phyloP scores from a whole-genome alignment of 192 early-diverging fungal genomes.

The Coemansia sp. region DNA sequence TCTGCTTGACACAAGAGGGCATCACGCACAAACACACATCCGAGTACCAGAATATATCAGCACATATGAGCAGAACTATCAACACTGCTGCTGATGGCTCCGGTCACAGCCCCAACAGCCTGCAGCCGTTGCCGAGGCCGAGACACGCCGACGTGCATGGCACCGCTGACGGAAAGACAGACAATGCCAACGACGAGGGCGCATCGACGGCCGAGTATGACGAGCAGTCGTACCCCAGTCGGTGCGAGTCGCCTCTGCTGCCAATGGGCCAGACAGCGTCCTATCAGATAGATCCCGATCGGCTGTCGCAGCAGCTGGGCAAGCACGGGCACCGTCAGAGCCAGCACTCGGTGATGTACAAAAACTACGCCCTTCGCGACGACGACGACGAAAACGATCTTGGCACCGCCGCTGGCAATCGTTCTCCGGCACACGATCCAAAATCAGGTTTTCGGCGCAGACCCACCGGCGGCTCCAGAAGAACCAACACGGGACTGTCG shows the following conservation, averaged over 20 bases:
- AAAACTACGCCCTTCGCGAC: conserved; percentile 49
- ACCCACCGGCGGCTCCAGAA: neutral
- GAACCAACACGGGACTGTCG: neutral
- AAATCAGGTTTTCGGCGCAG: neutral
- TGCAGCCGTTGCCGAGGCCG: neutral
- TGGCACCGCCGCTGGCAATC: neutral
- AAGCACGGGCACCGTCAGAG: conserved; percentile 29
- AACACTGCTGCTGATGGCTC: neutral
- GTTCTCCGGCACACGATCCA: neutral
- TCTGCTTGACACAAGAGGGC: neutral
- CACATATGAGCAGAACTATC: neutral
- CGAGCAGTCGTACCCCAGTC: conserved; percentile 30
- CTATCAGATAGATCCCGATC: conserved; percentile 30
- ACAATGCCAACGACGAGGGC: neutral
- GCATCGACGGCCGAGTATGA: conserved; percentile 1
- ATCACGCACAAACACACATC: neutral
- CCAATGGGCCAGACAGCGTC: conserved; percentile 49
- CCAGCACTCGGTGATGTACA: conserved; percentile 43
- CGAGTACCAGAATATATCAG: neutral
- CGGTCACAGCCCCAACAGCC: neutral
- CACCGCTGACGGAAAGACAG: neutral
- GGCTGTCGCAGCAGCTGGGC: conserved; percentile 43
- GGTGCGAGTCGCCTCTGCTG: conserved; percentile 53
- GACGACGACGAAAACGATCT: conserved; percentile 12
- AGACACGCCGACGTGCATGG: neutral